Evolutionary conservation across 108 stramenopile genomes (phyloP).

Genomic region (Parietichytrium sp.): DNA sequence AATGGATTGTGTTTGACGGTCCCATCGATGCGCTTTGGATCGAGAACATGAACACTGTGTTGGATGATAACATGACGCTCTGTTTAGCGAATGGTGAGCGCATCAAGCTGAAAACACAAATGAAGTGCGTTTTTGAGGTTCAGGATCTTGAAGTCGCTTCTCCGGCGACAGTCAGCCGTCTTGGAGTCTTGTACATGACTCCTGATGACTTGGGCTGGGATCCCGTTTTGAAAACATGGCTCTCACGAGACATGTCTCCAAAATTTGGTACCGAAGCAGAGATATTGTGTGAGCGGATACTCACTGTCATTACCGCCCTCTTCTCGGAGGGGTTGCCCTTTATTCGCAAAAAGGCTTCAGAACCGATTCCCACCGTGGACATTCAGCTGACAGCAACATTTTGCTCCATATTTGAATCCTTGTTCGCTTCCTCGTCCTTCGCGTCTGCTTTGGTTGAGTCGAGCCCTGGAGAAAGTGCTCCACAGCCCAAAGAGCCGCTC

Average conservation of each 20-base stretch:
- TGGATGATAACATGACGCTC: conserved; percentile 61
- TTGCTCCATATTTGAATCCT: background rate
- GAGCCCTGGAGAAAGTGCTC: too few relatives aligned
- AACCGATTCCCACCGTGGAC: background rate
- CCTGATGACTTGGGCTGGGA: conserved; percentile 59
- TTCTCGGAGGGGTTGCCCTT: background rate
- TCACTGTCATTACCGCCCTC: background rate
- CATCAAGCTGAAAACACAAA: conserved; percentile 58
- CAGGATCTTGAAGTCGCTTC: conserved; percentile 64
- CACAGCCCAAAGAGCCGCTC: too few relatives aligned
- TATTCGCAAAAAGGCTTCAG: background rate
- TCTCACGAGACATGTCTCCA: background rate
- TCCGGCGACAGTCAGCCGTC: conserved; percentile 65
- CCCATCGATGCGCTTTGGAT: conserved; percentile 73
- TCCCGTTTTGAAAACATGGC: conserved; percentile 59
- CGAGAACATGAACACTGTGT: conserved; percentile 73
- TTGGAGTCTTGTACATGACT: conserved; percentile 70
- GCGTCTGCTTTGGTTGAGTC: background rate
- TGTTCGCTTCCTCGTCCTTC: background rate
- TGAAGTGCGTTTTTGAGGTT: conserved; percentile 71
- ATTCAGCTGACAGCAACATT: conserved; percentile 1
- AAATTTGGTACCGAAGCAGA: background rate
- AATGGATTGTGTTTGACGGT: conserved; percentile 69
- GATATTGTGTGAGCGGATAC: background rate
- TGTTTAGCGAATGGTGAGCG: conserved; percentile 69